Conservation (phyloP, 257 asterid species). For the Salvia rosmarinus region DNA sequence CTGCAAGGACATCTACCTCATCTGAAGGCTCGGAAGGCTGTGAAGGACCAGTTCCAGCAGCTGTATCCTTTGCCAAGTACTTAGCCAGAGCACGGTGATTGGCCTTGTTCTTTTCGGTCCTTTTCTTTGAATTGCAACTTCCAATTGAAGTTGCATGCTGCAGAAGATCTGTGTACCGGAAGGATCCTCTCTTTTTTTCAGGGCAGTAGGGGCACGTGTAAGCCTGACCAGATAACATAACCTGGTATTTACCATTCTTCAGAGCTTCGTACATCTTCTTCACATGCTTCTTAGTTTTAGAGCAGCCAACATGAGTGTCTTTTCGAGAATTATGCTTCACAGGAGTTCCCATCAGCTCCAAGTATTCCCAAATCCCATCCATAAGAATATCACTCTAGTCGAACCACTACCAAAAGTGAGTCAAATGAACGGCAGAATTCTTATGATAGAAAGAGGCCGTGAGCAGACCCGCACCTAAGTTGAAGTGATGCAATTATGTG, state of each 20-base stretch:
- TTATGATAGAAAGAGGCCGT: conserved; percentile 10
- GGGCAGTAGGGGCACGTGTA: conserved; percentile 82
- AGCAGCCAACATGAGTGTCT: conserved; percentile 41
- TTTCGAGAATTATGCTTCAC: conserved; percentile 43
- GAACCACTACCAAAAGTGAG: conserved; percentile 23
- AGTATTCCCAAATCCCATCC: conserved; percentile 10
- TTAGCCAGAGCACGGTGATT: conserved; percentile 77
- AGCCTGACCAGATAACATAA: conserved; percentile 54
- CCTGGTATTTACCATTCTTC: conserved; percentile 60
- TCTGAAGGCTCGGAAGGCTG: conserved; percentile 28
- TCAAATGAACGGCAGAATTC: conserved; percentile 2
- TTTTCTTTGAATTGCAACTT: conserved; percentile 57
- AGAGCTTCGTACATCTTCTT: conserved; percentile 46
- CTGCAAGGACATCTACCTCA: conserved; percentile 45
- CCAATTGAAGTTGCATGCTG: conserved; percentile 72
- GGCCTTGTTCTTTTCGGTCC: conserved; percentile 61
- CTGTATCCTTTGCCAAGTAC: conserved; percentile 63
- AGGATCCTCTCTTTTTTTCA: conserved; percentile 59
- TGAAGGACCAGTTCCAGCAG: conserved; percentile 41
- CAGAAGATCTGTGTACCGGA: conserved; percentile 58
- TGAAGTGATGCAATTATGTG: not conserved
- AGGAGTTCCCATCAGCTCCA: conserved; percentile 44
- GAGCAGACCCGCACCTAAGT: not conserved
- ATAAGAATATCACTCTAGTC: not conserved
- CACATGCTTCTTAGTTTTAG: conserved; percentile 41